Conservation (phyloP, 2,329 filamentous ascomycete genomes). For the Emergomyces orientalis region DNA sequence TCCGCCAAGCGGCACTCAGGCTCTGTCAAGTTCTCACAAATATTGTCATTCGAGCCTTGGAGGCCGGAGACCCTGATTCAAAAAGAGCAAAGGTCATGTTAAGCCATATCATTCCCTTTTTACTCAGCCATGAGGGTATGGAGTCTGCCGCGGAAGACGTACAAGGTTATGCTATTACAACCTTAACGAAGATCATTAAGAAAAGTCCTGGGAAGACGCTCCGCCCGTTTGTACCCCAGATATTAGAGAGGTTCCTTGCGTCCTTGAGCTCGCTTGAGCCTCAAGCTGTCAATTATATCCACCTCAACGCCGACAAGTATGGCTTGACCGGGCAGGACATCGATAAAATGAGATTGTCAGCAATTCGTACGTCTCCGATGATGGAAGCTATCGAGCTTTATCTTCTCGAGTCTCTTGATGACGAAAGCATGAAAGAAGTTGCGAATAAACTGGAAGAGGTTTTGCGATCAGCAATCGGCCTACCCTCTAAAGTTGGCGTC, state of each 20-base stretch:
- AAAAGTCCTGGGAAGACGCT: conserved; percentile 68
- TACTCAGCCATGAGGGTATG: conserved; percentile 78
- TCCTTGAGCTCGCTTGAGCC: conserved; percentile 82
- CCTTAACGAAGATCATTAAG: conserved; percentile 81
- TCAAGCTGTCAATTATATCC: conserved; percentile 82
- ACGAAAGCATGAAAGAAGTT: conserved; percentile 63
- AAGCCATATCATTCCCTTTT: conserved; percentile 76
- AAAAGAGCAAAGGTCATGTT: conserved; percentile 71
- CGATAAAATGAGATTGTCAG: conserved; percentile 73
- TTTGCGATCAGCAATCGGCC: conserved; percentile 77
- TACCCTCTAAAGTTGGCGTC: conserved; percentile 90
- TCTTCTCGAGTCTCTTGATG: conserved; percentile 68
- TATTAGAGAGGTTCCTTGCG: conserved; percentile 71
- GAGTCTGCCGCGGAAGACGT: conserved; percentile 85
- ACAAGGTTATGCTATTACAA: conserved; percentile 69
- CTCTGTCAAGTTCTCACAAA: conserved; percentile 79
- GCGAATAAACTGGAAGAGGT: conserved; percentile 63
- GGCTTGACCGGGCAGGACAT: conserved; percentile 83
- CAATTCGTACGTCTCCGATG: conserved; percentile 76
- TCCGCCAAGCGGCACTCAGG: conserved; percentile 68
- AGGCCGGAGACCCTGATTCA: conserved; percentile 58
- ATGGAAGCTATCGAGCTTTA: conserved; percentile 87
- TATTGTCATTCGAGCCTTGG: conserved; percentile 73
- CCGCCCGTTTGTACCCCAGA: conserved; percentile 67
- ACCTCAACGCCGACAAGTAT: conserved; percentile 74